These are phyloP conservation scores for Cryphonectria nitschkei DNA, from an alignment of 2,329 filamentous ascomycete genomes.

Conservation along the genomic window DNA sequence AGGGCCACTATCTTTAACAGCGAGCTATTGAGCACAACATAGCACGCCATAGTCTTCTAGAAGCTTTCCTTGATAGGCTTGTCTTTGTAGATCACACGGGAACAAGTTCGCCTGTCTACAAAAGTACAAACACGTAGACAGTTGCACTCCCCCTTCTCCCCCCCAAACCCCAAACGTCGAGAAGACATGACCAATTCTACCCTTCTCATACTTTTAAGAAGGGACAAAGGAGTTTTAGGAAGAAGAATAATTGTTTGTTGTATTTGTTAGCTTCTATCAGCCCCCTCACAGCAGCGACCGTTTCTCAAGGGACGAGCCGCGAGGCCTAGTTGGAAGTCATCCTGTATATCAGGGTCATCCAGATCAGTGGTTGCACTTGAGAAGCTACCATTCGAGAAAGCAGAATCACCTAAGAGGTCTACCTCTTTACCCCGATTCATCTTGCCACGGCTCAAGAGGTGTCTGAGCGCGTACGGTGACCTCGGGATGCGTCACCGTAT, in stretches of 20 bases:
- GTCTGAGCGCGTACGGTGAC: neutral
- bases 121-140: neutral
- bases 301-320: neutral
- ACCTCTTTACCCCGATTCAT: neutral
- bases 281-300: too few relatives aligned
- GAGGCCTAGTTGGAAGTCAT: too few relatives aligned
- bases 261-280: too few relatives aligned
- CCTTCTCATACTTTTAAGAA: too few relatives aligned
- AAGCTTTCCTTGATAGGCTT: neutral
- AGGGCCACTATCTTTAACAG: neutral
- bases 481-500: neutral
- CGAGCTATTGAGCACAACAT: neutral
- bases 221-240: too few relatives aligned
- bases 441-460: neutral
- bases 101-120: neutral
- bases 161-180: too few relatives aligned
- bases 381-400: neutral
- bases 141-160: too few relatives aligned
- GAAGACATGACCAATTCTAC: too few relatives aligned
- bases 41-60: neutral
- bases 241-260: too few relatives aligned
- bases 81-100: neutral
- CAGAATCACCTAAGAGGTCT: neutral
- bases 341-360: neutral
- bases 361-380: neutral